Base-by-base conservation (phyloP, 441 rosid species). In the Francoa sonchifolia region DNA sequence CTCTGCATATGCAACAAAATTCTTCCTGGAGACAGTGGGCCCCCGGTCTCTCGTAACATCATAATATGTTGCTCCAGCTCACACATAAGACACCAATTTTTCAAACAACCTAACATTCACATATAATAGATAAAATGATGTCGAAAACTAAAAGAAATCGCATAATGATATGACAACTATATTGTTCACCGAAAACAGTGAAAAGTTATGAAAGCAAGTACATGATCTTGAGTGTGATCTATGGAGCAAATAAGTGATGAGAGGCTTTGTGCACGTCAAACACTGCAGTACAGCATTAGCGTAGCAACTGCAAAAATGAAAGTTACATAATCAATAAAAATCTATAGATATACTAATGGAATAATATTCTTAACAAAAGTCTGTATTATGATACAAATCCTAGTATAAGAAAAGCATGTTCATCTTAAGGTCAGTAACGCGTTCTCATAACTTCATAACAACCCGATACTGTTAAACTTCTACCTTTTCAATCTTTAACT, bases 271-370 rank as follows among this genome's bases (percentile, higher is more conserved):
- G 67, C 73, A 74, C 40, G 89, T 70, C 66, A 81, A 55, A 54
- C 89, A 81, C 58, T 85, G 95, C 67, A 85, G 68, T 46, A 81
- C 89, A 18, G 95, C 89, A 65, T 85, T 85, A 21, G 96, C 96
- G 64, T 81, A 81, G 74, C 96, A 85, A 51, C 93, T 85, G 89
- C 72, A 57, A 44, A 37, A 61, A 11, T 52, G 12, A 4, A 5
- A 1, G 15, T 14, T 13, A 30, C 34, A 9, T 33, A 13, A 8
- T 10, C 12, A 16, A 10, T 22, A 35, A 35, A 16, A 3, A 2
- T 16, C 9, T 13, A 33, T 33, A 8, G 8, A 15, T 9, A 7
- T 34, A 11, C 19, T 10, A 11, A 5, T 3, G 39, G 20, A 34
- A 8, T 3, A 33, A 9, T 33, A 33, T 33, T 33, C 19, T 19